phyloP scores from a whole-genome alignment of 108 stramenopile genomes.

The Pseudonitzschia delicatissima region DNA sequence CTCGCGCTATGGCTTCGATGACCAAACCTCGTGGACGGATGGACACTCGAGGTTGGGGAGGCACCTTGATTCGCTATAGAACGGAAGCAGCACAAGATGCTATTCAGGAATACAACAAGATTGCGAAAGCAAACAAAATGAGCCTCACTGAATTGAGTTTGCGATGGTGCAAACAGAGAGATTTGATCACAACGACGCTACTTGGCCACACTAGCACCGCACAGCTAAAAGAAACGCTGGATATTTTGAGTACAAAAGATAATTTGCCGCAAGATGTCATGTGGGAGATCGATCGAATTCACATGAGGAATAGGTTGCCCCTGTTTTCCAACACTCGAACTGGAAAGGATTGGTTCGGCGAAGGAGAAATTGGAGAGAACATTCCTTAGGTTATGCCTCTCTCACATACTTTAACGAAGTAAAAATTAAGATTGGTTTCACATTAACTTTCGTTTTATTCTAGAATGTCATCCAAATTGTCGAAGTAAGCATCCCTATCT shows the following conservation, averaged over 20 bases:
- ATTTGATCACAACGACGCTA: constrained; percentile 81
- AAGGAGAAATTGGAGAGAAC: constrained; percentile 87
- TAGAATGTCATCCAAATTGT: constrained; percentile 27
- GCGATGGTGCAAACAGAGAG: constrained; percentile 77
- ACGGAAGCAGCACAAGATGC: constrained; percentile 78
- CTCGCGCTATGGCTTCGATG: constrained; percentile 46
- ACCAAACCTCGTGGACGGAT: constrained; percentile 77
- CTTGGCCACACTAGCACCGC: constrained; percentile 80
- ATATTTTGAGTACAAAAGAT: constrained; percentile 62
- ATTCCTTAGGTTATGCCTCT: constrained; percentile 56
- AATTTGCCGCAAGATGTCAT: constrained; percentile 70
- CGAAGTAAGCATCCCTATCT: constrained; percentile 22
- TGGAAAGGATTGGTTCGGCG: constrained; percentile 84
- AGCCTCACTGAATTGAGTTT: constrained; percentile 75
- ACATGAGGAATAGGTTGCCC: constrained; percentile 87
- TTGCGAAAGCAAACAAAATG: constrained; percentile 73
- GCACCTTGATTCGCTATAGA: constrained; percentile 81
- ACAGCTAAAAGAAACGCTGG: constrained; percentile 71
- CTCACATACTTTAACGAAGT: not conserved
- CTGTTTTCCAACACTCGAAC: constrained; percentile 74
- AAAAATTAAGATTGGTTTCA: not conserved
- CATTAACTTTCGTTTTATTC: constrained; percentile 16
- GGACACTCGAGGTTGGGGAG: constrained; percentile 85
- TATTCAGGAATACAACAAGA: constrained; percentile 63
- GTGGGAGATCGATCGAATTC: constrained; percentile 89